Conservation (phyloP, 352 stramenopile genomes). For the Nothophytophthora sp. region DNA sequence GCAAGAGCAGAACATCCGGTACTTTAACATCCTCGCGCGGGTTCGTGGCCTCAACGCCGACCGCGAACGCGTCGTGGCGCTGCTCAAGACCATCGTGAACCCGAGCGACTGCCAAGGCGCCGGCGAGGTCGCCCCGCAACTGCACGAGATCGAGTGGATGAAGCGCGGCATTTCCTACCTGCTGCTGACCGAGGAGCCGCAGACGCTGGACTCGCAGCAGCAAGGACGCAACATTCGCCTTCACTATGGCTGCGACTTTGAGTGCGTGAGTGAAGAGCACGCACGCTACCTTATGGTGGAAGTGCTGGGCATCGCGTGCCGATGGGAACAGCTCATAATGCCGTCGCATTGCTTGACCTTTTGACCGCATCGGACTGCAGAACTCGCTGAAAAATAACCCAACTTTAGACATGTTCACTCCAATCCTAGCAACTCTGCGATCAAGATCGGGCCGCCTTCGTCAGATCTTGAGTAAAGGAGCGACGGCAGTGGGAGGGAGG, state of each 20-base stretch:
- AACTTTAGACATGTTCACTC: neutral
- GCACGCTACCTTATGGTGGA: conserved; percentile 46
- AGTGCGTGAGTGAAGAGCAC: conserved; percentile 44
- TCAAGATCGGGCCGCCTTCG: no score
- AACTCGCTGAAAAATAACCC: neutral
- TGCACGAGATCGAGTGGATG: conserved; percentile 50
- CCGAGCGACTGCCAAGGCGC: conserved; percentile 22
- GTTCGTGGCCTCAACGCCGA: conserved; percentile 29
- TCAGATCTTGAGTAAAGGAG: no score
- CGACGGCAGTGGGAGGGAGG: no score
- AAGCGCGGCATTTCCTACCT: conserved; percentile 47
- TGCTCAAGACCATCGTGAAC: conserved; percentile 49
- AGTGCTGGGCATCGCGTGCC: conserved; percentile 39
- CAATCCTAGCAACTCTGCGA: no score
- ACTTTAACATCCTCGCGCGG: conserved; percentile 45
- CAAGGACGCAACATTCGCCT: conserved; percentile 20
- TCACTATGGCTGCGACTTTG: conserved; percentile 45
- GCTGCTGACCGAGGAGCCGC: conserved; percentile 29
- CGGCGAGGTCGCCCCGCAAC: conserved; percentile 6
- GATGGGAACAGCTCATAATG: conserved; percentile 41
- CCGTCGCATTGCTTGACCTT: conserved; percentile 31
- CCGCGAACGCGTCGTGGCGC: conserved; percentile 32
- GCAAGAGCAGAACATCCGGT: conserved; percentile 28
- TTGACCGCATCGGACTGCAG: no score
- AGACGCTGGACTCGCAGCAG: neutral